A percentile compares a stretch with the other conserved stretches of the same genome.
phyloP scores from a whole-genome alignment of 495 filamentous ascomycete genomes.

The Antarctomyces pellizariae region DNA sequence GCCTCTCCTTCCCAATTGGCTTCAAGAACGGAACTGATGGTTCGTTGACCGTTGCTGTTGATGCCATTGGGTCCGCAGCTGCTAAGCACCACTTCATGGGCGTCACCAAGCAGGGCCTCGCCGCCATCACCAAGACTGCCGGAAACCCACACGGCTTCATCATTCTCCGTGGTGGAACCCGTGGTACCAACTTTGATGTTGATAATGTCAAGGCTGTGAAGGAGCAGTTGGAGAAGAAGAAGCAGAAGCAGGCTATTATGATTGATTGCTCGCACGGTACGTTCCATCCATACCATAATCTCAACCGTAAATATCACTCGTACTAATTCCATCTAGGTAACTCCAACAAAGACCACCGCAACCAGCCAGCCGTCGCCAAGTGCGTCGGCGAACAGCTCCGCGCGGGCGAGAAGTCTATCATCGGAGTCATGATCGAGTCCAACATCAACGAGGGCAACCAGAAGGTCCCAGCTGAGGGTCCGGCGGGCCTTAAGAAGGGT shows the following conservation, averaged over 20 bases:
- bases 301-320: not conserved
- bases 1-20: slow-evolving; percentile 89
- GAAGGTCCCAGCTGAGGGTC: slow-evolving; percentile 74
- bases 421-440: slow-evolving; percentile 97
- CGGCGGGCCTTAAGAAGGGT: slow-evolving; percentile 58
- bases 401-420: slow-evolving; percentile 66
- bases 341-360: slow-evolving; percentile 53
- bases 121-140: slow-evolving; percentile 75
- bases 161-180: slow-evolving; percentile 74
- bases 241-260: slow-evolving; percentile 78
- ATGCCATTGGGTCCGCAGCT: slow-evolving; percentile 80
- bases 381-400: slow-evolving; percentile 64
- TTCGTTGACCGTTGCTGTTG: slow-evolving; percentile 80
- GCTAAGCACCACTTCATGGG: slow-evolving; percentile 94
- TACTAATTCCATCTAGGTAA: slow-evolving; percentile 28
- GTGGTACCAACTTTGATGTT: slow-evolving; percentile 86
- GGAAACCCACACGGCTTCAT: slow-evolving; percentile 97
- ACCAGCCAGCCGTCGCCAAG: slow-evolving; percentile 83
- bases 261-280: slow-evolving; percentile 88
- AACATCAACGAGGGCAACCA: slow-evolving; percentile 94
- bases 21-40: slow-evolving; percentile 99
- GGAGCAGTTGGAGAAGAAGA: slow-evolving; percentile 63
- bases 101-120: slow-evolving; percentile 95
- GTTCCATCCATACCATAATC: slow-evolving; percentile 5
- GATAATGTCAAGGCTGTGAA: slow-evolving; percentile 58